Evolutionary conservation across 331 rosid genomes (phyloP), one percentile per base, ranked within the genome.

Genomic region (Quercus tomentella): DNA sequence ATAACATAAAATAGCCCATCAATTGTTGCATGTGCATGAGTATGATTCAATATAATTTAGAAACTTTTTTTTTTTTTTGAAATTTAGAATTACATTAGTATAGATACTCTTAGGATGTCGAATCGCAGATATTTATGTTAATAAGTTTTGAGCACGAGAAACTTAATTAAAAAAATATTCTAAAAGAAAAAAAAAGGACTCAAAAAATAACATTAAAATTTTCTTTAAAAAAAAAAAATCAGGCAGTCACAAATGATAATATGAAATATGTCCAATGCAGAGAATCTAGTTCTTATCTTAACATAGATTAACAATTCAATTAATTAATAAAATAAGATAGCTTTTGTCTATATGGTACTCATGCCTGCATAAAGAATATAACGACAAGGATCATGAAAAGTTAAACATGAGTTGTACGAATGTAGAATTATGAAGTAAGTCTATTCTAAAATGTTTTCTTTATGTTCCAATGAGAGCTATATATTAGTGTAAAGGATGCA

Each of bases 211-310:
- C 17, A 45, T 45, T 45, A 45, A 45, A 45, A 45, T 2, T 10
- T 45, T 45, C 54, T 45, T 37, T 0, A 7, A 37, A 45, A 10
- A 45, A 45, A 45, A 45, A 45, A 21, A 52, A 8, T 54, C 25
- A 10, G 10, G 37, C 56, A 56, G 12, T 28, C 7, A 28, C 37
- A 61, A 70, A 66, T 16, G 58, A 82, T 57, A 77, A 81, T 74
- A 22, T 63, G 70, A 78, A 84, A 81, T 71, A 82, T 73, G 73
- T 70, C 4, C 20, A 35, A 31, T 22, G 57, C 68, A 79, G 25
- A 78, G 88, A 84, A 91, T 89, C 91, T 62, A 83, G 86, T 83
- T 85, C 89, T 72, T 51, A 78, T 82, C 72, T 7, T 49, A 45
- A 81, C 71, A 31, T 63, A 77, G 81, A 51, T 69, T 26, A 81